Conservation (phyloP, 768 basidiomycete genomes). For the Kwoniella bestiolae region DNA sequence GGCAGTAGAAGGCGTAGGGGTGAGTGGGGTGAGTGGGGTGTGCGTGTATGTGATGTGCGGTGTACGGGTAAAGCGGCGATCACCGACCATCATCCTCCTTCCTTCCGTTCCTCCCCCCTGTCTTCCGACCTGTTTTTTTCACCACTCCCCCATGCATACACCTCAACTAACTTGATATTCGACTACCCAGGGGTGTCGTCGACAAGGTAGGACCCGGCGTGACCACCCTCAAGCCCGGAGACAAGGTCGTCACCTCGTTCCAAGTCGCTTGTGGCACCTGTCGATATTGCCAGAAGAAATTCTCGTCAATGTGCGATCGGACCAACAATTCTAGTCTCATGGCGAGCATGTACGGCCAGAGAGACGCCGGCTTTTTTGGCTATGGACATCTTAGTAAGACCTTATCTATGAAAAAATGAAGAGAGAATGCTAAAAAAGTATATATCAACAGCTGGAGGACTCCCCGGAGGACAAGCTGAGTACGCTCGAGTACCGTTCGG, state of each 20-base stretch:
- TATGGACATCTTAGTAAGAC: constrained; percentile 51
- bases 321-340: constrained; percentile 70
- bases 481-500: constrained; percentile 69
- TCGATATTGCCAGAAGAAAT: constrained; percentile 72
- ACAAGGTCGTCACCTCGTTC: constrained; percentile 64
- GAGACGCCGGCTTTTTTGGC: constrained; percentile 70
- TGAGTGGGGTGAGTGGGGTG: neutral
- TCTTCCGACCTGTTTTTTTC: neutral
- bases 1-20: neutral
- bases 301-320: constrained; percentile 73
- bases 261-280: constrained; percentile 76
- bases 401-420: neutral
- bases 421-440: neutral
- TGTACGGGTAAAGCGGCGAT: neutral
- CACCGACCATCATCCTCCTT: neutral
- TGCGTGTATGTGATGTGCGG: too few relatives aligned
- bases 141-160: neutral
- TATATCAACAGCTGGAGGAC: constrained; percentile 59
- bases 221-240: constrained; percentile 66
- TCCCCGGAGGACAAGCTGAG: constrained; percentile 76
- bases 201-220: constrained; percentile 70
- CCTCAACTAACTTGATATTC: neutral
- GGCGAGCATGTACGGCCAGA: constrained; percentile 57
- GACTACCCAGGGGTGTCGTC: constrained; percentile 65
- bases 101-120: neutral